Evolutionary conservation across 2,329 filamentous ascomycete species (phyloP).

Genomic region (Knufia petricola): DNA sequence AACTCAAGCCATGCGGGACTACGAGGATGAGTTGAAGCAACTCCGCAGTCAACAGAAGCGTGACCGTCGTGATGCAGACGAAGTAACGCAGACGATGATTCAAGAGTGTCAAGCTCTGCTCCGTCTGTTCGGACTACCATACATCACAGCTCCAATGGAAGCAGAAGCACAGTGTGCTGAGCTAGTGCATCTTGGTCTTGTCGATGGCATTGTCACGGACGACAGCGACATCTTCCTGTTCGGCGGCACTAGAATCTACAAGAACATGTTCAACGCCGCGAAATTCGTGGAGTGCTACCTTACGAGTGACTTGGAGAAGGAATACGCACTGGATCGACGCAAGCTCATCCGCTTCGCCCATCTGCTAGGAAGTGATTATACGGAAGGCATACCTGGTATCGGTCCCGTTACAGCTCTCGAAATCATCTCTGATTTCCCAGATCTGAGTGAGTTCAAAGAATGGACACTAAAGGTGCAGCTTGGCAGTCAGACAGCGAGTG

Average conservation of each 20-base stretch:
- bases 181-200: constrained; percentile 72
- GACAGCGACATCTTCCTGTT: constrained; percentile 96
- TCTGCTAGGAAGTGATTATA: constrained; percentile 87
- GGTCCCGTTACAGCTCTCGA: constrained; percentile 92
- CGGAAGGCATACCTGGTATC: constrained; percentile 79
- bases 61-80: constrained; percentile 88
- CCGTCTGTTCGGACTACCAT: constrained; percentile 83
- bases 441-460: constrained; percentile 64
- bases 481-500: constrained; percentile 47
- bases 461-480: constrained; percentile 79
- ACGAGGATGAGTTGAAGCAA: constrained; percentile 77
- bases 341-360: constrained; percentile 87
- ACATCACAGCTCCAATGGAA: constrained; percentile 97
- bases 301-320: constrained; percentile 69
- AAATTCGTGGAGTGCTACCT: constrained; percentile 98
- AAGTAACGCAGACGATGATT: constrained; percentile 94
- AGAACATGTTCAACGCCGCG: constrained; percentile 99
- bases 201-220: constrained; percentile 96
- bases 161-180: constrained; percentile 96
- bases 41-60: constrained; percentile 92
- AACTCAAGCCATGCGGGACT: constrained; percentile 62
- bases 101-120: constrained; percentile 88
- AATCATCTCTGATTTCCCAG: constrained; percentile 80
- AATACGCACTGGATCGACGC: constrained; percentile 75
- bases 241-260: constrained; percentile 91